Percentiles rank a stretch among this genome's conserved stretches.
phyloP scores from a whole-genome alignment of 805 yeast species.

The Ogataea methanolica region DNA sequence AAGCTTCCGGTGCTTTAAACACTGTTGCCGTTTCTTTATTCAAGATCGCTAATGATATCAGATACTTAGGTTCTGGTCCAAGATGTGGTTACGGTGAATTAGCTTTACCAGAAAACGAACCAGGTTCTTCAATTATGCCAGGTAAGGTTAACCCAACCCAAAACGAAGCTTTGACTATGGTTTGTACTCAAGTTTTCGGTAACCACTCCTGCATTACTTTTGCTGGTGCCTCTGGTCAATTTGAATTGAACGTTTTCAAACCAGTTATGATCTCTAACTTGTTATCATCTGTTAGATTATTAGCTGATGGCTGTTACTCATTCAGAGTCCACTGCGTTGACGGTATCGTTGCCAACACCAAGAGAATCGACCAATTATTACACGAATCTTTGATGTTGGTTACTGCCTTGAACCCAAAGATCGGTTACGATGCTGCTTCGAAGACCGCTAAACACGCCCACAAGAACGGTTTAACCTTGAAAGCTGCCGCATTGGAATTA shows the following conservation, averaged over 20 bases:
- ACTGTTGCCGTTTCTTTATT: conserved; percentile 88
- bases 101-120: conserved; percentile 94
- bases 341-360: conserved; percentile 85
- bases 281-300: conserved; percentile 77
- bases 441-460: conserved; percentile 99
- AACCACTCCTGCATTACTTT: conserved; percentile 92
- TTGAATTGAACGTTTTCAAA: conserved; percentile 96
- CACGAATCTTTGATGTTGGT: conserved; percentile 97
- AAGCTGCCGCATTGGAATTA: conserved; percentile 90
- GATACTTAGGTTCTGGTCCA: conserved; percentile 98
- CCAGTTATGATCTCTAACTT: conserved; percentile 92
- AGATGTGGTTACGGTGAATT: conserved; percentile 99
- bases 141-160: conserved; percentile 99
- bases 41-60: conserved; percentile 97
- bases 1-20: conserved; percentile 95
- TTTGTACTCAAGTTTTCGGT: conserved; percentile 96
- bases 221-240: conserved; percentile 98
- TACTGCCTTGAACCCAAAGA: conserved; percentile 97
- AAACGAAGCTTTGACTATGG: conserved; percentile 98
- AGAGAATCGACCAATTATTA: conserved; percentile 80
- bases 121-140: conserved; percentile 99
- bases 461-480: conserved; percentile 93
- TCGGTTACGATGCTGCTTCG: conserved; percentile 96
- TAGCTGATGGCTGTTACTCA: conserved; percentile 85
- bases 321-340: conserved; percentile 94